Base-by-base conservation (phyloP, 768 basidiomycete species). In the Russula virescens region DNA sequence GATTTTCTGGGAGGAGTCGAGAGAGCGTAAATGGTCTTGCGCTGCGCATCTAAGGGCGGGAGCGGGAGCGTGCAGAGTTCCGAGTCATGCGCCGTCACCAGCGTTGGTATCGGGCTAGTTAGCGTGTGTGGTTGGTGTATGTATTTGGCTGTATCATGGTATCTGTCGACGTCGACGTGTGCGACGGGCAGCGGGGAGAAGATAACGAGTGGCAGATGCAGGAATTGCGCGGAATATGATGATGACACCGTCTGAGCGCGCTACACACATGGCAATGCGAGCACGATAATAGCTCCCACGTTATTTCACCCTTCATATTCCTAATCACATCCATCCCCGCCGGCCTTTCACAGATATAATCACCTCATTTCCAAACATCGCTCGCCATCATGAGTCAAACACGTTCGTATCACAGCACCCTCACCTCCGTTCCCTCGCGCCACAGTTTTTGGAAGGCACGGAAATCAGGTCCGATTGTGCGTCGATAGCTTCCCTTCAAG, bases 361-460 rank as follows among this genome's bases (percentile, higher is more conserved):
- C 42, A 23, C 14, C 35, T 19, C 13, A 14, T n/a, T 8, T 18
- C 56, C 16, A 25, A 35, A 18, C 16, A 47, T 43, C 54, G 11
- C 61, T 11, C 5, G 6, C 71, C 75, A 69, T 59, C 72, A 90
- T 91, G 90, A 90, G 90, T 75, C 90, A 91, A 82, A 82, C 89
- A 80, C 88, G 89, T 92, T 72, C 65, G 87, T n/a, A n/a, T n/a
- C n/a, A n/a, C 21, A 28, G 18, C 55, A n/a, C n/a, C 80, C 43
- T 16, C 56, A 40, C n/a, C 25, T 50, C 56, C 55, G 21, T 51
- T 54, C 64, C 64, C 46, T 62, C 92, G 91, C 82, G 67, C 96
- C 94, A 58, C 91, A 94, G 76, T 94, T 98, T 68, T 93, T 98
- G 87, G 90, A 92, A 81, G 94, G 98, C 77, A 94, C 98, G 89